Base-by-base conservation (phyloP, 306 rosid species). In the Prunus mira region DNA sequence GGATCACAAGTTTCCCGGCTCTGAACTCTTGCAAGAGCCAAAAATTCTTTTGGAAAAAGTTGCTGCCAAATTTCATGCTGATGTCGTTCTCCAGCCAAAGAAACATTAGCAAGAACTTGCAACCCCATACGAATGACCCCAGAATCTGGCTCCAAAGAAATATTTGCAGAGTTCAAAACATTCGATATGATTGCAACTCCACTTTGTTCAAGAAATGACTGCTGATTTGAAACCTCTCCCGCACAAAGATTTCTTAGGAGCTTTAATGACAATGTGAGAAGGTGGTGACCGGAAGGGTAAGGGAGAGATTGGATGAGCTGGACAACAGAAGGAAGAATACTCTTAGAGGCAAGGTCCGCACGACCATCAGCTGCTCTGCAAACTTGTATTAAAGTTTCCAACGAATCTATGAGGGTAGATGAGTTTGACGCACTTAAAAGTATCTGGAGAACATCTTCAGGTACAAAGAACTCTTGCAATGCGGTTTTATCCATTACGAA, bases 41-140 rank as follows among this genome's bases (percentile, higher is more conserved):
- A 62, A 82, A 91, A 86, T 34, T 82, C 88, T 28, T 69, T 28
- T 0, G 86, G 88, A 65, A 78, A 90, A 3, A 89, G 49, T 62
- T 76, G 68, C 67, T 65, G 71, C 98, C 98, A 90, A 65, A 90
- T 66, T 57, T 85, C 86, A 55, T 24, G 72, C 77, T 86, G 98
- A 63, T 89, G 96, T 4, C 67, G 62, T 76, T 80, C 75, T 54
- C 98, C 94, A 73, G 93, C 95, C 89, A 87, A 80, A 30, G 87
- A 89, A 82, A 85, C 91, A 87, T 91, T 91, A 18, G 96, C 93
- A 68, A 94, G 82, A 71, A 87, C 86, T 77, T 94, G 98, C 79
- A 94, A 45, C 51, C 96, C 97, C 73, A 80, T 77, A 15, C 89
- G 84, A 9, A 87, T 66, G 68, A 85, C 71, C 24, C 81, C 84